Percentiles rank a stretch among this genome's conserved stretches.
Evolutionary conservation across 1,284 basidiomycete genomes (phyloP).

Genomic region (Ceratobasidium sp.): DNA sequence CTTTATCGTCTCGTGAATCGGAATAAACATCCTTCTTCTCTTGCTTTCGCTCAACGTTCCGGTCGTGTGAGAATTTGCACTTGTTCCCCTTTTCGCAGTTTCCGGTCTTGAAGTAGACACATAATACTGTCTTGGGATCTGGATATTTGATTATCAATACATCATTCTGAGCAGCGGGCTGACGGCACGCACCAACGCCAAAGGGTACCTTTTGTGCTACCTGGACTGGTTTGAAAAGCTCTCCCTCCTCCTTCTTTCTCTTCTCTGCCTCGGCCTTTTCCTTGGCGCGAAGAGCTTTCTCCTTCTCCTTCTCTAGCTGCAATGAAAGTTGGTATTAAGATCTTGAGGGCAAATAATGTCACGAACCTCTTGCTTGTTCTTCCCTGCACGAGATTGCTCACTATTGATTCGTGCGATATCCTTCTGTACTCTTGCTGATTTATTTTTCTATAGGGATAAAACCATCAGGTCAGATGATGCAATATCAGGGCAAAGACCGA

Average conservation of each 20-base stretch:
- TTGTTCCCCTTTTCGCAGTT: conserved; percentile 77
- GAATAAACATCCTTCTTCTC: conserved; percentile 97
- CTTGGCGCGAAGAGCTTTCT: conserved; percentile 77
- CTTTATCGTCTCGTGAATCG: conserved; percentile 82
- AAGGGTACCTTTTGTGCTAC: conserved; percentile 85
- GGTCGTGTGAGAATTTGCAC: conserved; percentile 67
- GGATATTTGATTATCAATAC: conserved; percentile 7
- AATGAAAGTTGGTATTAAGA: neutral
- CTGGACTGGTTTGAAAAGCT: conserved; percentile 77
- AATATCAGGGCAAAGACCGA: conserved; percentile 51
- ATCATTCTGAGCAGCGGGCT: neutral
- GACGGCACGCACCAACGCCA: conserved; percentile 65
- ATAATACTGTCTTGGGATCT: conserved; percentile 90
- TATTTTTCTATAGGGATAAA: conserved; percentile 76
- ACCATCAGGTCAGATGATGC: conserved; percentile 16
- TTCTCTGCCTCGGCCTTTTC: conserved; percentile 81
- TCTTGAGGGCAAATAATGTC: conserved; percentile 2
- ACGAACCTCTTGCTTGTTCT: conserved; percentile 68
- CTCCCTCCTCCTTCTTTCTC: conserved; percentile 83
- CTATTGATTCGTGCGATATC: conserved; percentile 79
- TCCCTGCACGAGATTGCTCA: conserved; percentile 68
- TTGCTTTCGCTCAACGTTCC: conserved; percentile 85
- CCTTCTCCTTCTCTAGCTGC: conserved; percentile 78
- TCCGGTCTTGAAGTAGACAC: conserved; percentile 87
- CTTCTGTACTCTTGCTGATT: conserved; percentile 90